Evolutionary conservation across 345 rosid species (phyloP).

Genomic region (Xanthoceras sorbifolium): DNA sequence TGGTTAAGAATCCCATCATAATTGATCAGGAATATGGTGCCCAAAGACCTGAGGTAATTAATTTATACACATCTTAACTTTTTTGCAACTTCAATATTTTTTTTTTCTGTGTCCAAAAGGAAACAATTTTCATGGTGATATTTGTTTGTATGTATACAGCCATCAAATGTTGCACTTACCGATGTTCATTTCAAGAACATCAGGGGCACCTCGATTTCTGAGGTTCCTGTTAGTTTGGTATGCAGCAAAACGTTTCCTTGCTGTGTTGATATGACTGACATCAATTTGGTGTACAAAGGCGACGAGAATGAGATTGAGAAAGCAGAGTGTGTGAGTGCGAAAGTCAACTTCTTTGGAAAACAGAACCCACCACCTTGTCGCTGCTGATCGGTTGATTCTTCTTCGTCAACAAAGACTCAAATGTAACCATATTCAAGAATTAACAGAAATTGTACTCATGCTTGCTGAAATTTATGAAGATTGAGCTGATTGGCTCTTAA

Average conservation of each 20-base stretch:
- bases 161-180: slow-evolving; percentile 34
- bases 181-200: slow-evolving; percentile 45
- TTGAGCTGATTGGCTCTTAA: too few relatives aligned
- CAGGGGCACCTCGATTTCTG: slow-evolving; percentile 41
- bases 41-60: neutral
- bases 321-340: slow-evolving; percentile 28
- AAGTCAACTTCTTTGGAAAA: slow-evolving; percentile 24
- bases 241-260: slow-evolving; percentile 56
- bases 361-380: slow-evolving; percentile 44
- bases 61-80: too few relatives aligned
- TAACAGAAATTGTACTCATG: too few relatives aligned
- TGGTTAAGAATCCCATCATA: slow-evolving; percentile 38
- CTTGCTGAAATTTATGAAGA: too few relatives aligned
- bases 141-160: slow-evolving; percentile 15
- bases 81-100: too few relatives aligned
- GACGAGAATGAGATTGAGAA: neutral
- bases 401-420: too few relatives aligned
- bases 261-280: slow-evolving; percentile 32
- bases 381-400: too few relatives aligned
- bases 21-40: slow-evolving; percentile 47
- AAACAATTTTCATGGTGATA: neutral
- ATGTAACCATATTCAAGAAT: too few relatives aligned
- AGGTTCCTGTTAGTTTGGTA: slow-evolving; percentile 33
- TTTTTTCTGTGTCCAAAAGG: too few relatives aligned
- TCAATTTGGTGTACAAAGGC: slow-evolving; percentile 37